A percentile compares a stretch with the other conserved stretches of the same genome.
phyloP scores from a whole-genome alignment of 202 grass and related monocot genomes.

The Setaria viridis region DNA sequence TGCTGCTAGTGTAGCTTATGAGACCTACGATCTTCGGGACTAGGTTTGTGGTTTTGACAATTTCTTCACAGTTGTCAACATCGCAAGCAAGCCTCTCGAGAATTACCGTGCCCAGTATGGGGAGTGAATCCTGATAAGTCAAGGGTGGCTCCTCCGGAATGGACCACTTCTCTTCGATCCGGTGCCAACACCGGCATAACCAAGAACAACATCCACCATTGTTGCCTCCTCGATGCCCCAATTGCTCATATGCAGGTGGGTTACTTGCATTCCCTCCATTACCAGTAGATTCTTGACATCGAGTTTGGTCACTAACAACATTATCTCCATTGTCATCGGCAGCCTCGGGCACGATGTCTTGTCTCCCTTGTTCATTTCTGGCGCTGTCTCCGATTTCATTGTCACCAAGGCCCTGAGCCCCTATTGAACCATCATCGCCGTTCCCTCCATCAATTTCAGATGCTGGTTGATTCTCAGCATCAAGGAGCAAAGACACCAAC shows the following conservation, averaged over 20 bases:
- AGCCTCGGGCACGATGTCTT: too few relatives aligned
- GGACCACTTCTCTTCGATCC: not conserved
- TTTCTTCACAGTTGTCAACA: slow-evolving; percentile 15
- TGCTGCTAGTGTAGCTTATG: not conserved
- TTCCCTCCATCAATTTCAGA: too few relatives aligned
- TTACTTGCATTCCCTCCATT: not conserved
- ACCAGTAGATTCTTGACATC: not conserved
- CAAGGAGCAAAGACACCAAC: not conserved
- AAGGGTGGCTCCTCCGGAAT: not conserved
- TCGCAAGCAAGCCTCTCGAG: slow-evolving; percentile 24
- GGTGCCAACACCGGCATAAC: not conserved
- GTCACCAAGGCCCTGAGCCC: too few relatives aligned
- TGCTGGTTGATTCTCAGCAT: not conserved
- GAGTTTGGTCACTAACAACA: too few relatives aligned
- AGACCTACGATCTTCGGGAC: slow-evolving; percentile 16
- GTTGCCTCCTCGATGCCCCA: not conserved
- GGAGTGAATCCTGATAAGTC: not conserved
- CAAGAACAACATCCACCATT: not conserved
- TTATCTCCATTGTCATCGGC: too few relatives aligned
- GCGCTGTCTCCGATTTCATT: too few relatives aligned
- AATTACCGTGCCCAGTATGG: slow-evolving; percentile 8
- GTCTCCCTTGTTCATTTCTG: too few relatives aligned
- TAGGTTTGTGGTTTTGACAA: not conserved
- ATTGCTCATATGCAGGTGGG: not conserved
- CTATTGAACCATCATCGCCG: too few relatives aligned